phyloP scores from a whole-genome alignment of 257 asterid species.

The Jaltomata sinuosa region DNA sequence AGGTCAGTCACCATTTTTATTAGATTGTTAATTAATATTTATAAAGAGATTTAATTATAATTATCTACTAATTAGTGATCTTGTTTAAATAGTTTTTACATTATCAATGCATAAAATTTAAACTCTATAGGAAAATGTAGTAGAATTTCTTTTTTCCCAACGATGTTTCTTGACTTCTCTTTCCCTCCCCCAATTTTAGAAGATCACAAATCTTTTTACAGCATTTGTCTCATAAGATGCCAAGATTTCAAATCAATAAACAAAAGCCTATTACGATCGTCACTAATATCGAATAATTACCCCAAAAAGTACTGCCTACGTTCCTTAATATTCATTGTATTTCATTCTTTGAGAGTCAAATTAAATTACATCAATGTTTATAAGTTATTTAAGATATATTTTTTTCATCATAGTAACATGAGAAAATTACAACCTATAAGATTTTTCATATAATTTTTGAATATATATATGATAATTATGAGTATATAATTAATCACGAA shows the following conservation, averaged over 20 bases:
- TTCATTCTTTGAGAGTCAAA: no score
- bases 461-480: no score
- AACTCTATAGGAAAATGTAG: no score
- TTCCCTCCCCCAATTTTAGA: neutral
- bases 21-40: neutral
- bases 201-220: neutral
- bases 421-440: no score
- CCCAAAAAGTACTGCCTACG: neutral
- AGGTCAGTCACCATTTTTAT: neutral
- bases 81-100: neutral
- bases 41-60: neutral
- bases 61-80: neutral
- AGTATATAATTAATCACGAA: neutral
- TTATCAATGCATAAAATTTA: no score
- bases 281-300: neutral
- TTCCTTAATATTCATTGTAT: no score
- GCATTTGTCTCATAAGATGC: neutral
- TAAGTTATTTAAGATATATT: neutral
- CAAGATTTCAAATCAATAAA: neutral
- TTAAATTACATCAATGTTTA: no score
- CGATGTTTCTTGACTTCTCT: neutral
- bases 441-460: no score
- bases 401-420: neutral
- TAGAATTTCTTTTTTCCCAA: no score
- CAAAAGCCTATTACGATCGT: neutral